Evolutionary conservation across 768 basidiomycete genomes (phyloP), one percentile per base, ranked within the genome.

Genomic region (Kwoniella sp.): DNA sequence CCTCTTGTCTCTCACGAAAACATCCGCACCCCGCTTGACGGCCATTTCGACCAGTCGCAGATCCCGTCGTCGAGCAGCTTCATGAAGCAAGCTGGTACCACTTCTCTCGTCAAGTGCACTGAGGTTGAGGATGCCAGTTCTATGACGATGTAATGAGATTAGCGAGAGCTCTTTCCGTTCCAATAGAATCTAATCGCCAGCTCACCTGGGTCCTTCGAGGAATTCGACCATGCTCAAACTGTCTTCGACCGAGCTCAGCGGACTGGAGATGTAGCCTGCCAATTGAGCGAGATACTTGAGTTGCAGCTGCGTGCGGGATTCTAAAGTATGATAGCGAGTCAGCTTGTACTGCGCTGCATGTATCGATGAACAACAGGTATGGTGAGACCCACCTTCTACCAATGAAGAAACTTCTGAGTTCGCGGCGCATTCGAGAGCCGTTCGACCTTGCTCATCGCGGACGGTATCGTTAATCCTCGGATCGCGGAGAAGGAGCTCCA

Each of bases 1-100:
- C 65, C 82, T 84, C 23, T 87, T 84, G 79, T 95, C 89, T 3
- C 92, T 84, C 1, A 90, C 88, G 74, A 94, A 94, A 3, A 94
- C 89, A 74, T 94, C 92, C 0, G 91, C 92, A 0, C 93, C 93
- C 9, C 89, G 89, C 25, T 89, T 86, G 1, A 93, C 86, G 0
- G 87, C 89, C n/a, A 92, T 84, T 73, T 95, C 91, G 28, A 95
- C 86, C 22, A 95, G 81, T 3, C 87, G 84, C 23, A 95, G 82
- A 74, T 96, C 92, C 65, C 89, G 88, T 17, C 92, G 84, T 37
- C 68, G 45, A 0, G 91, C 90, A 0, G 93, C 92, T 78, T 94
- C 93, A 69, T 97, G 94, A 0, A 97, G 83, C 4, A 96, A 80
- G 0, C 90, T 87, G 2, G 85, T 85, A 0, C 93, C 93, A 1